phyloP scores from a whole-genome alignment of 2,329 filamentous ascomycete species.

The Calonectria leucothoes region DNA sequence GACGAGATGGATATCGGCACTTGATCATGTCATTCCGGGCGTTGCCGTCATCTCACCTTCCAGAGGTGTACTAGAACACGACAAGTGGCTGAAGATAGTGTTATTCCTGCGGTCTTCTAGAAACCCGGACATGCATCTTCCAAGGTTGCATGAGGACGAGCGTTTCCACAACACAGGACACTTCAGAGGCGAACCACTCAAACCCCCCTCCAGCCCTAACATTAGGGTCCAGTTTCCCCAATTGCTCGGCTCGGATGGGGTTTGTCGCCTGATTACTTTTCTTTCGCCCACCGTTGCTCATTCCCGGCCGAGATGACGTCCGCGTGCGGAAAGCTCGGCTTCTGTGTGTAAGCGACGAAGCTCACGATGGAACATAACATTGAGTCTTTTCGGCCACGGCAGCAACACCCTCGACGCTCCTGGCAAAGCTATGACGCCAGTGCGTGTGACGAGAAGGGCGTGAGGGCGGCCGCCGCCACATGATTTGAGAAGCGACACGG shows the following conservation, averaged over 20 bases:
- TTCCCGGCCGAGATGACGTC: conserved; percentile 13
- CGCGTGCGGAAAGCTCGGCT: conserved; percentile 7
- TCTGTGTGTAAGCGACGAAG: background rate
- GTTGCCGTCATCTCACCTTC: conserved; percentile 21
- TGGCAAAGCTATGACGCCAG: background rate
- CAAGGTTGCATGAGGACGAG: conserved; percentile 17
- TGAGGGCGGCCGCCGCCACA: background rate
- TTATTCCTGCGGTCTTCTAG: conserved; percentile 28
- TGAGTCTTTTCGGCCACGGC: background rate
- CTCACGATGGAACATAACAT: background rate
- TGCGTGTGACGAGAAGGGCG: background rate
- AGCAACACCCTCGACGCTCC: background rate
- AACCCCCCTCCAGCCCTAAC: background rate
- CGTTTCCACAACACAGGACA: conserved; percentile 10
- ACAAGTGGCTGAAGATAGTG: conserved; percentile 5
- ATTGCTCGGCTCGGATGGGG: background rate
- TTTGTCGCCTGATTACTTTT: conserved; percentile 1
- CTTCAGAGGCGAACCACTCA: conserved; percentile 13
- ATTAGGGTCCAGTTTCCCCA: conserved; percentile 1
- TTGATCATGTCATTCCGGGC: conserved; percentile 6
- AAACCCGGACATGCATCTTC: conserved; percentile 15
- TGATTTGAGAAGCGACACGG: background rate
- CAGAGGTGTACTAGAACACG: background rate
- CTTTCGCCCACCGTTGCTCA: background rate
- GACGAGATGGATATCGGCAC: conserved; percentile 19